Percentiles rank a stretch among this genome's conserved stretches.
These are phyloP conservation scores for Papiliotrema nemorosa DNA, from an alignment of 1,284 basidiomycete genomes.

Conservation along the genomic window DNA sequence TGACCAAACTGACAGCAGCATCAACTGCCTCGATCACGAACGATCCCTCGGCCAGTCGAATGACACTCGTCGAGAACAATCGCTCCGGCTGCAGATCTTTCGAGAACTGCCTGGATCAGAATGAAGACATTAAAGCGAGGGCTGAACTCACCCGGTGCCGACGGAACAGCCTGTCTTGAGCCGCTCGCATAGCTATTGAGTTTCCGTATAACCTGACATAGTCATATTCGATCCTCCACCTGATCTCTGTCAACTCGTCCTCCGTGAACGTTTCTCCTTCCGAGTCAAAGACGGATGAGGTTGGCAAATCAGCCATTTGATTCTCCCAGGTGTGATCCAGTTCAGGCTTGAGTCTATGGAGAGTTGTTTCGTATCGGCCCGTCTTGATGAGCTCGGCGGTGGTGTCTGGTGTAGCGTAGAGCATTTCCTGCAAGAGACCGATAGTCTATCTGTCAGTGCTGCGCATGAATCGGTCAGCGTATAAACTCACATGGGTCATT, in stretches of 20 bases:
- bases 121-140: too few species aligned
- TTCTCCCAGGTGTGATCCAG: conserved; percentile 13
- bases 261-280: conserved; percentile 8
- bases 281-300: conserved; percentile 7
- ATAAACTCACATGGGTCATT: conserved; percentile 14
- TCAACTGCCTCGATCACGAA: conserved; percentile 15
- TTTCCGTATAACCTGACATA: conserved; percentile 24
- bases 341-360: conserved; percentile 21
- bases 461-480: not conserved
- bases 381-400: conserved; percentile 19
- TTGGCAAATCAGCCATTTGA: conserved; percentile 5
- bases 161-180: conserved; percentile 5
- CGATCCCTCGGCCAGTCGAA: conserved; percentile 9
- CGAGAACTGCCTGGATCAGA: too few species aligned
- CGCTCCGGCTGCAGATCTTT: conserved; percentile 1
- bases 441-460: not conserved
- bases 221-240: conserved; percentile 18
- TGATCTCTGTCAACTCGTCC: conserved; percentile 16
- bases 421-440: conserved; percentile 2
- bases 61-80: conserved; percentile 12
- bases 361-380: conserved; percentile 15
- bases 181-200: conserved; percentile 18
- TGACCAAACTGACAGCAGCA: conserved; percentile 9
- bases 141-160: not conserved
- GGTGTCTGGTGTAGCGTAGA: conserved; percentile 16